Conservation (phyloP, 306 rosid genomes). For the Quercus berberidifolia region DNA sequence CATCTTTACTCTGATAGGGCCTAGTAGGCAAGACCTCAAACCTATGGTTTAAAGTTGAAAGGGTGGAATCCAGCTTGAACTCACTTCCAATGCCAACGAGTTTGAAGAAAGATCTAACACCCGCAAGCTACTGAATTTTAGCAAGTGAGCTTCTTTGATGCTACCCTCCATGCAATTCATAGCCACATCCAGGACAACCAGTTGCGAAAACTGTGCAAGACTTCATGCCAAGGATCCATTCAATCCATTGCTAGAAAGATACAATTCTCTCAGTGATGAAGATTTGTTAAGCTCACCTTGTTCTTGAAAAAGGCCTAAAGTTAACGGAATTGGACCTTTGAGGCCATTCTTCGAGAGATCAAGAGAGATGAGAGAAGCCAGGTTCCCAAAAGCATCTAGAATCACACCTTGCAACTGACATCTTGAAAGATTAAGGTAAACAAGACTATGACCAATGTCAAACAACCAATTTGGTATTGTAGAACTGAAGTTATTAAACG, state of each 20-base stretch:
- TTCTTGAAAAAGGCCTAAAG: not conserved
- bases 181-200: constrained; percentile 11
- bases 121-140: not conserved
- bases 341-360: constrained; percentile 8
- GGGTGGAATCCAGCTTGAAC: constrained; percentile 13
- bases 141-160: not conserved
- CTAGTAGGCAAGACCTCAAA: not conserved
- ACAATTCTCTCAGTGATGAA: constrained; percentile 5
- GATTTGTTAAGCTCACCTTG: not conserved
- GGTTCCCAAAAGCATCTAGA: not conserved
- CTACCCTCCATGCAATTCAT: not conserved
- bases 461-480: constrained; percentile 17
- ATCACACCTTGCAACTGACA: not conserved
- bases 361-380: not conserved
- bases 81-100: not conserved
- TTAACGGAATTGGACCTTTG: constrained; percentile 12
- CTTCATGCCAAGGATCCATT: not conserved
- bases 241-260: constrained; percentile 7
- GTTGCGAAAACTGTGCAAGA: not conserved
- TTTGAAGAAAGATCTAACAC: constrained; percentile 15
- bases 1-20: too few species aligned
- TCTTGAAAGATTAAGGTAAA: not conserved
- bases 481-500: not conserved
- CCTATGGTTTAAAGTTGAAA: constrained; percentile 14
- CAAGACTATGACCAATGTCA: constrained; percentile 4